Percentiles rank a stretch among this genome's conserved stretches.
These are phyloP conservation scores for Myriosclerotinia curreyana DNA, from an alignment of 2,329 filamentous ascomycete species.

Conservation along the genomic window DNA sequence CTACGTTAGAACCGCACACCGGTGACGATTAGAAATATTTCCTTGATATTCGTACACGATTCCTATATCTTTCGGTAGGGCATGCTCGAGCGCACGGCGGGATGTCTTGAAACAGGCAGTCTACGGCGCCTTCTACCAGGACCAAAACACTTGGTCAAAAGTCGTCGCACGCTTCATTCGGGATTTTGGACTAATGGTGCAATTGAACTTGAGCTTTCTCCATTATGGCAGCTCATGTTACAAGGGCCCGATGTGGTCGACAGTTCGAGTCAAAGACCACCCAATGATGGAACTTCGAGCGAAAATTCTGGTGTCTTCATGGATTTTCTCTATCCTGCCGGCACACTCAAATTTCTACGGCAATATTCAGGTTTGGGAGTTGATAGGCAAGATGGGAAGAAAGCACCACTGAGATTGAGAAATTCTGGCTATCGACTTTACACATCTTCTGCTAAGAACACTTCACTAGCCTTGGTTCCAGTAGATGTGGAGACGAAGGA, in stretches of 20 bases:
- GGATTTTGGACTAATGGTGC: conserved; percentile 56
- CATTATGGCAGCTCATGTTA: conserved; percentile 36
- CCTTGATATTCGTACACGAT: not conserved
- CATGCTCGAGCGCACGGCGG: conserved; percentile 58
- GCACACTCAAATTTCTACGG: conserved; percentile 41
- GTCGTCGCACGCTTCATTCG: conserved; percentile 51
- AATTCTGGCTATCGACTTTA: conserved; percentile 38
- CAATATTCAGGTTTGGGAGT: conserved; percentile 34
- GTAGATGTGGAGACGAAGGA: conserved; percentile 5
- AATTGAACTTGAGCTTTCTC: conserved; percentile 37
- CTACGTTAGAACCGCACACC: conserved; percentile 17
- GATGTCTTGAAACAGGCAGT: conserved; percentile 55
- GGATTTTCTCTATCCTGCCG: conserved; percentile 44
- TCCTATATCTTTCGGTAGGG: conserved; percentile 35
- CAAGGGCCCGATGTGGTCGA: conserved; percentile 27
- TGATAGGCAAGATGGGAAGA: conserved; percentile 33
- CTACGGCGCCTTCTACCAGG: conserved; percentile 48
- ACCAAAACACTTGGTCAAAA: conserved; percentile 38
- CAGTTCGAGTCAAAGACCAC: conserved; percentile 22
- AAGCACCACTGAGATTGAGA: conserved; percentile 25
- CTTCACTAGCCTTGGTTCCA: conserved; percentile 12
- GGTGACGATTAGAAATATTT: conserved; percentile 12
- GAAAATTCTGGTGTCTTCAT: conserved; percentile 34
- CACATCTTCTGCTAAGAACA: conserved; percentile 36
- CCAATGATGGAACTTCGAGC: conserved; percentile 20